Conservation (phyloP, 768 basidiomycete genomes). For the Pluteus cervinus region DNA sequence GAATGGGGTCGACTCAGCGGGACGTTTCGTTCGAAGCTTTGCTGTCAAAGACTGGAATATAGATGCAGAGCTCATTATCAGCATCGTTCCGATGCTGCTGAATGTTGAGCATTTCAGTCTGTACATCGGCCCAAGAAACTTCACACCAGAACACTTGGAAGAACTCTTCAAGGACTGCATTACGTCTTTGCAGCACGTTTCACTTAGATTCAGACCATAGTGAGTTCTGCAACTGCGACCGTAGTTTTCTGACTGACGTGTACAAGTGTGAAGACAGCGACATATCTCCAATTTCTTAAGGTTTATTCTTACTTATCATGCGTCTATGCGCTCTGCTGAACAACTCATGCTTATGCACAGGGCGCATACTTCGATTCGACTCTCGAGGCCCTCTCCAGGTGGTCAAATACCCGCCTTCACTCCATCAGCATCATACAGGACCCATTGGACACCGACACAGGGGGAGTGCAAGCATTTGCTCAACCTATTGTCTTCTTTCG, state of each 20-base stretch:
- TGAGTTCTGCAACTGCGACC: constrained; percentile 35
- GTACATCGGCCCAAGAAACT: constrained; percentile 69
- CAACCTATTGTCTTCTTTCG: constrained; percentile 87
- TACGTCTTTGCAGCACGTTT: constrained; percentile 40
- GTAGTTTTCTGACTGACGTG: no score
- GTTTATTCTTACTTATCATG: constrained; percentile 21
- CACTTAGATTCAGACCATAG: constrained; percentile 81
- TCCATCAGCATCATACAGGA: constrained; percentile 65
- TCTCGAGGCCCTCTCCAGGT: constrained; percentile 53
- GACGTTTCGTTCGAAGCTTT: constrained; percentile 41
- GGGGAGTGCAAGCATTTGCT: constrained; percentile 43
- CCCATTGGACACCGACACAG: constrained; percentile 36
- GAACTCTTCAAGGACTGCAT: constrained; percentile 51
- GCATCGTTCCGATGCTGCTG: constrained; percentile 56
- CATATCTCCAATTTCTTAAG: constrained; percentile 79
- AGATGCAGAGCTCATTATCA: constrained; percentile 71
- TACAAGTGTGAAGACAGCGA: constrained; percentile 60
- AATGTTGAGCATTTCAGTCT: constrained; percentile 45
- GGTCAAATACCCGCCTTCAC: constrained; percentile 43
- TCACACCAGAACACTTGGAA: constrained; percentile 77
- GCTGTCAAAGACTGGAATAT: constrained; percentile 59
- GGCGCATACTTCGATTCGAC: constrained; percentile 83
- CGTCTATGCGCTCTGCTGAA: neutral
- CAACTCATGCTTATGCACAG: constrained; percentile 21
- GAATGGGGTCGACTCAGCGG: constrained; percentile 17